Evolutionary conservation across 257 asterid species (phyloP), one percentile per base, ranked within the genome.

Genomic region (Jacaranda mimosifolia): DNA sequence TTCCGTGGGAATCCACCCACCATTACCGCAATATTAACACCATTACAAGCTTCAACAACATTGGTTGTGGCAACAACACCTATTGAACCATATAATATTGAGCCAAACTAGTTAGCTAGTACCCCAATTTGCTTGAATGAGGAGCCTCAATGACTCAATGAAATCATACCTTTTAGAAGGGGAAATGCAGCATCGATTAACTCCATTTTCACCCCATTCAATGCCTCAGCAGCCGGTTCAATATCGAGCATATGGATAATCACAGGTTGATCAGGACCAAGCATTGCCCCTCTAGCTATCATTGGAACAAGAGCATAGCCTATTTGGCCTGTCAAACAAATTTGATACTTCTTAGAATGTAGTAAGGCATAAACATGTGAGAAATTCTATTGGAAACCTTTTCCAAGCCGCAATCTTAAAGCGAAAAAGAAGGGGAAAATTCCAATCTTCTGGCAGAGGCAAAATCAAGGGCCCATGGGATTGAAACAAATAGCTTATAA

Each of bases 301-400:
- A 94, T 79, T 21, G 97, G 97, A 51, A 94, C 87, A 45, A 94
- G 92, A 26, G 98, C 94, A 80, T 94, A 94, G 3, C 97, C 98
- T 60, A 94, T 91, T 85, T 94, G 92, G 6, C 98, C 98, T 92
- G 87, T 66, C 6, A 8, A 42, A 36, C 32, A 56, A 36, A 36
- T 1, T 43, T 14, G 35, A 17, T 76, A 6, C 21, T 42, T 42
- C 13, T 19, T 6, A 64, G 2, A 4, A 26, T 46, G 3, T 39
- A 7, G 6, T 72, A 42, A 73, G 46, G 36, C 13, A 14, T 35
- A 17, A 4, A 0, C 13, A 0, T 53, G 38, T 15, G 13, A 9
- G 36, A 35, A 26, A 39, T 18, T 13, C 51, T 9, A 19, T 12
- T 26, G 32, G 32, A 26, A 26, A 26, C 1, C 32, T 26, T 26